These are phyloP conservation scores for Allantophomopsis lycopodina DNA, from an alignment of 2,329 filamentous ascomycete species.

Conservation along the genomic window DNA sequence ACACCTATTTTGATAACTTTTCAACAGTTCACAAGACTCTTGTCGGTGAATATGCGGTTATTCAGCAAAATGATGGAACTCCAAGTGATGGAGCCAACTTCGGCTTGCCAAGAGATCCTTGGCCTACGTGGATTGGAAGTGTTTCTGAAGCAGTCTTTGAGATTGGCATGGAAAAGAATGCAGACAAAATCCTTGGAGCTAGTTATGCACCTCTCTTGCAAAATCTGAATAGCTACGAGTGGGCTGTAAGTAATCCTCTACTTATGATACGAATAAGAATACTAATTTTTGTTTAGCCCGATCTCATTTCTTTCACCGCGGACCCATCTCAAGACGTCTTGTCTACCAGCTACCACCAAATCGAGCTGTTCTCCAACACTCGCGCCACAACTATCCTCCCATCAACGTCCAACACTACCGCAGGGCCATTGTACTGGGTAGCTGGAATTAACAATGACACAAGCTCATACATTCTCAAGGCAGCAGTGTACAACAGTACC, in stretches of 20 bases:
- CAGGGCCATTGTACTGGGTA: slow-evolving; percentile 34
- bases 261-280: not conserved
- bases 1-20: slow-evolving; percentile 9
- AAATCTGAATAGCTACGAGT: slow-evolving; percentile 14
- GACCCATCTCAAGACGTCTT: slow-evolving; percentile 31
- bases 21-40: slow-evolving; percentile 8
- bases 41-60: slow-evolving; percentile 14
- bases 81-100: slow-evolving; percentile 5
- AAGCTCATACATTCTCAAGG: slow-evolving; percentile 32
- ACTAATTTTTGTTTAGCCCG: slow-evolving; percentile 9
- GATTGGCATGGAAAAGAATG: slow-evolving; percentile 13
- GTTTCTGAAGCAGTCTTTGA: slow-evolving; percentile 13
- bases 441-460: slow-evolving; percentile 28
- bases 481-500: slow-evolving; percentile 37
- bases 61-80: slow-evolving; percentile 9
- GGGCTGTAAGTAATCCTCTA: slow-evolving; percentile 10
- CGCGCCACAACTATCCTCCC: slow-evolving; percentile 32
- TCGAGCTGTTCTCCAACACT: slow-evolving; percentile 32
- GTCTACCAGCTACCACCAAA: slow-evolving; percentile 35
- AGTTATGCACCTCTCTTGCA: slow-evolving; percentile 15
- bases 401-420: slow-evolving; percentile 18
- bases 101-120: slow-evolving; percentile 5
- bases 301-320: slow-evolving; percentile 15
- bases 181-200: slow-evolving; percentile 10
- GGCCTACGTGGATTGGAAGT: slow-evolving; percentile 12